Percentiles rank a stretch among this genome's conserved stretches.
phyloP scores from a whole-genome alignment of 116 monocot genomes.

The Dioscorea cayenensis region DNA sequence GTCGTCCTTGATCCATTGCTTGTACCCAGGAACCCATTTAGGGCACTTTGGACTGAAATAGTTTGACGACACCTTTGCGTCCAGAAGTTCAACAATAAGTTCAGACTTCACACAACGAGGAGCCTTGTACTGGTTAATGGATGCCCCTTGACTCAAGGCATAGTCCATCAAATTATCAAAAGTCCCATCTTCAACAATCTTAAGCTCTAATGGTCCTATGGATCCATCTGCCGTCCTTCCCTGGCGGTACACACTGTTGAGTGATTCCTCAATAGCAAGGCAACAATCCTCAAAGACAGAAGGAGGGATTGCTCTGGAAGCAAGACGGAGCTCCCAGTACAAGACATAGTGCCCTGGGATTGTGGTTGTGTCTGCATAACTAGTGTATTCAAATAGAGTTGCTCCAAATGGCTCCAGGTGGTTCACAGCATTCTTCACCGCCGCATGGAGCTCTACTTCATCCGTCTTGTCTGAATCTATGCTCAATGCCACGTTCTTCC shows the following conservation, averaged over 20 bases:
- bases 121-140: conserved; percentile 84
- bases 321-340: conserved; percentile 44
- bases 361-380: conserved; percentile 23
- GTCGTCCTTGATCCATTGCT: conserved; percentile 18
- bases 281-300: conserved; percentile 56
- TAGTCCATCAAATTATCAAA: conserved; percentile 83
- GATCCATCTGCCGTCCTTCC: conserved; percentile 49
- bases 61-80: conserved; percentile 12
- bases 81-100: conserved; percentile 26
- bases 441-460: conserved; percentile 38
- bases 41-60: conserved; percentile 42
- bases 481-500: conserved; percentile 38
- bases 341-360: conserved; percentile 59
- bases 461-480: conserved; percentile 41
- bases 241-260: conserved; percentile 78
- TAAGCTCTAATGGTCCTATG: conserved; percentile 70
- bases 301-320: conserved; percentile 23
- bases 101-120: conserved; percentile 47
- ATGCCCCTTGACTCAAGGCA: conserved; percentile 59
- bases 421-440: conserved; percentile 17
- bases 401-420: conserved; percentile 22
- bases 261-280: conserved; percentile 54
- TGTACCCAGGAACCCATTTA: conserved; percentile 29
- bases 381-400: conserved; percentile 31
- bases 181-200: conserved; percentile 52